Base-by-base conservation (phyloP, 306 rosid species). In the Canavalia ensiformis region DNA sequence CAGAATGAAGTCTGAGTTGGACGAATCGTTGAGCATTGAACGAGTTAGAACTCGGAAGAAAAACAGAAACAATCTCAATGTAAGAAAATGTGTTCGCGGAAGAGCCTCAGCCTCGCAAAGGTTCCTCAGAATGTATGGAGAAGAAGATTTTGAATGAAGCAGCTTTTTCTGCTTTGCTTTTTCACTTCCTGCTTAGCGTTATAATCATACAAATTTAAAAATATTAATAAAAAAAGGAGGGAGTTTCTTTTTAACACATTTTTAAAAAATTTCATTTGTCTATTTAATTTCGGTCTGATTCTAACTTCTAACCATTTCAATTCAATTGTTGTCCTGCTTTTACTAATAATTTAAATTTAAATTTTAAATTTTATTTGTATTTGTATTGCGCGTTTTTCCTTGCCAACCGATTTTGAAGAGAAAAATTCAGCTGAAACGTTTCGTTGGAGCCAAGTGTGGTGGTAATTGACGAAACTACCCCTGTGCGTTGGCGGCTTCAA, bases 401-500 rank as follows among this genome's bases (percentile, higher is more conserved):
- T 68, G 84, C 89, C 94, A 87, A 81, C 88, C 86, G 72, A 82
- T 8, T 87, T 90, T 87, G 82, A 89, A 85, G 59, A 78, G 65
- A 57, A 49, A 76, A 65, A 28, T 71, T 85, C 82, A 62, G 85
- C 57, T 57, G 67, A 13, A 44, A 28, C 37, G 58, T 18, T 82
- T 66, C n/a, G 10, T 66, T 76, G 33, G 51, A 67, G 59, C 49
- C 41, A 72, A 79, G 39, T 25, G 51, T 30, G 33, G 10, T 2
- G 18, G 25, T 18, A 25, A 56, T 73, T 85, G 83, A 88, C 97
- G 58, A 45, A 72, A 60, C 34, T 88, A 28, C 46, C 89, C 92
- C 35, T 46, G 0, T 2, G 29, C 0, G 0, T 11, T 30, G 51
- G 31, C 41, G 35, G 72, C 74, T 60, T 82, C 57, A 1, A 30